A percentile compares a stretch with the other conserved stretches of the same genome.
phyloP scores from a whole-genome alignment of 345 rosid species.

The Durio zibethinus region DNA sequence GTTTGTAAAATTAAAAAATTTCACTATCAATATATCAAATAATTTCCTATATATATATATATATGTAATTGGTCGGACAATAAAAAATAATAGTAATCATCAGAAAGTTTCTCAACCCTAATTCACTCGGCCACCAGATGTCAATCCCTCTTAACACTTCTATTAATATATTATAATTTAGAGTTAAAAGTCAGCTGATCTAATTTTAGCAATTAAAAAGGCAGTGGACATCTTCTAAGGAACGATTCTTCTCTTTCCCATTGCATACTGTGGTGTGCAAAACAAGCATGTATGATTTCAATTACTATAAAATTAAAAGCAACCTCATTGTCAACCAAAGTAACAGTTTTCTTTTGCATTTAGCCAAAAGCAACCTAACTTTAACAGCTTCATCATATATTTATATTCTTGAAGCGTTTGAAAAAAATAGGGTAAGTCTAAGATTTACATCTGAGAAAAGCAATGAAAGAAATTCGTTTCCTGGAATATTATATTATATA shows the following conservation, averaged over 20 bases:
- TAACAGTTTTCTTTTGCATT: not conserved
- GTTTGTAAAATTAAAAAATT: too few species aligned
- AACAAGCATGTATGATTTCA: too few species aligned
- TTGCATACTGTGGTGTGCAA: too few species aligned
- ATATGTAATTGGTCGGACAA: not conserved
- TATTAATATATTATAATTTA: not conserved
- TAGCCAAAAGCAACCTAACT: too few species aligned
- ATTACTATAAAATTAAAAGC: too few species aligned
- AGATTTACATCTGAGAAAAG: not conserved
- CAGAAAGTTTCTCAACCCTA: not conserved
- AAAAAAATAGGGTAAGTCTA: too few species aligned
- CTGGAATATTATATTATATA: too few species aligned
- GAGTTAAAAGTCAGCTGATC: not conserved
- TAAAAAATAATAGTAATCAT: too few species aligned
- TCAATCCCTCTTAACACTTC: not conserved
- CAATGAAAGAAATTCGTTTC: too few species aligned
- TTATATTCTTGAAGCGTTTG: too few species aligned
- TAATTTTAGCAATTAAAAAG: not conserved
- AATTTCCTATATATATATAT: too few species aligned
- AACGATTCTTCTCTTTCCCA: not conserved
- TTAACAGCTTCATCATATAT: not conserved
- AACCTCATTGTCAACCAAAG: not conserved
- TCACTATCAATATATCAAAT: too few species aligned
- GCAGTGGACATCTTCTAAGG: not conserved
- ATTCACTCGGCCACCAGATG: not conserved